Conservation (phyloP, 2,329 filamentous ascomycete species). For the Pseudocercospora fijiensis region DNA sequence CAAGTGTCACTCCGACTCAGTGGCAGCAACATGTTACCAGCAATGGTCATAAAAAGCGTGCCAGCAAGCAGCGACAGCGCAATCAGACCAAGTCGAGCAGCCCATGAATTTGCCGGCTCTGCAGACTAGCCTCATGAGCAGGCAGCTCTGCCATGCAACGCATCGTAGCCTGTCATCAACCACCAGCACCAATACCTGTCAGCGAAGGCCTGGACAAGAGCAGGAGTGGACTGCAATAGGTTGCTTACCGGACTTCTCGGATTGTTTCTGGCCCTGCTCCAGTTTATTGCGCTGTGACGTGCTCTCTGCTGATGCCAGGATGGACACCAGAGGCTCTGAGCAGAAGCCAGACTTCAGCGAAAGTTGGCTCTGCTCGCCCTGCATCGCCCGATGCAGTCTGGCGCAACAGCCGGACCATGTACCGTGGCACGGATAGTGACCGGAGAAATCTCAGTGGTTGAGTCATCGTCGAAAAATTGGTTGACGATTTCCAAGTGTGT, state of each 20-base stretch:
- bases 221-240: background rate
- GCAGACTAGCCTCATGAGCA: background rate
- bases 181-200: background rate
- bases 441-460: background rate
- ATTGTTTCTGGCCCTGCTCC: background rate
- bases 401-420: background rate
- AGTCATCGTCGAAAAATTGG: background rate
- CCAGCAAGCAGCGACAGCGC: constrained; percentile 10
- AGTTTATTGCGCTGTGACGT: background rate
- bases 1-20: constrained; percentile 56
- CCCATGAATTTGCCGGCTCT: background rate
- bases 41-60: constrained; percentile 49
- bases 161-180: background rate
- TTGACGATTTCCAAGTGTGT: background rate
- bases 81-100: background rate
- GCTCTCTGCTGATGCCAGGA: background rate
- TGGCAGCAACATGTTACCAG: constrained; percentile 60
- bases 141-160: background rate
- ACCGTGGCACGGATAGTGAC: background rate
- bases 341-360: background rate
- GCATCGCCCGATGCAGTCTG: background rate
- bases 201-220: background rate
- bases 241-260: background rate
- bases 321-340: background rate
- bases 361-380: background rate